phyloP scores from a whole-genome alignment of 192 early-diverging fungal genomes.

The Dimargaris cristalligena region DNA sequence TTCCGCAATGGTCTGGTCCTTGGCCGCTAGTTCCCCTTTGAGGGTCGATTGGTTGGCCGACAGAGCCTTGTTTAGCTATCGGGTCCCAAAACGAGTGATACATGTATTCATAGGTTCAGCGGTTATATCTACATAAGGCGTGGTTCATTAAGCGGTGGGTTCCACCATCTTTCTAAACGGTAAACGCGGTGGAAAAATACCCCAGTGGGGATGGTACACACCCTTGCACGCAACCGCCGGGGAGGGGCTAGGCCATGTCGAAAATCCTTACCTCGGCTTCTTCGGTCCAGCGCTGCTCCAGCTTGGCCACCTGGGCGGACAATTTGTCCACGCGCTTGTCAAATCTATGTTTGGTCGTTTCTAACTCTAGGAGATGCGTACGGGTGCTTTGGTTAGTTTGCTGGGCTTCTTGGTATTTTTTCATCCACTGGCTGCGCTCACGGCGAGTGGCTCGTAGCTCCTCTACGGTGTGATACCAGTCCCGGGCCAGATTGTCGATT shows the following conservation, averaged over 20 bases:
- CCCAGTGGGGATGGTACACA: too few species aligned
- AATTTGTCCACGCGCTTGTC: constrained; percentile 41
- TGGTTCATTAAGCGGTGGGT: too few species aligned
- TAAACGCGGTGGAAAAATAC: too few species aligned
- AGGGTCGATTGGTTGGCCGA: constrained; percentile 48
- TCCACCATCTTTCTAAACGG: too few species aligned
- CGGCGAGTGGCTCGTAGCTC: background rate
- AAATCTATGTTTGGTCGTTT: constrained; percentile 28
- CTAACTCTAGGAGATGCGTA: constrained; percentile 17
- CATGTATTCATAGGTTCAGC: too few species aligned
- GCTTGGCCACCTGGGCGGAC: constrained; percentile 29
- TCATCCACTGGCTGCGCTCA: constrained; percentile 7
- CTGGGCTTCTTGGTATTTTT: constrained; percentile 12
- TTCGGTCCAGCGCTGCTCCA: constrained; percentile 46
- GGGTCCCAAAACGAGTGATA: too few species aligned
- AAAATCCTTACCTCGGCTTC: constrained; percentile 46
- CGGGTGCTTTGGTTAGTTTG: constrained; percentile 13
- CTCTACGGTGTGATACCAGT: constrained; percentile 36
- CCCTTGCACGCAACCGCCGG: too few species aligned
- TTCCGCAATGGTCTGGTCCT: constrained; percentile 43
- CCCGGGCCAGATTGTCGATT: constrained; percentile 32
- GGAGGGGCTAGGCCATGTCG: constrained; percentile 18
- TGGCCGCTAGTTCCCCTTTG: constrained; percentile 31
- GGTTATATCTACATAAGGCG: too few species aligned
- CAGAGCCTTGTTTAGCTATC: too few species aligned